Evolutionary conservation across 164 flowering plant genomes (phyloP).

Genomic region (Vitis cinerea): DNA sequence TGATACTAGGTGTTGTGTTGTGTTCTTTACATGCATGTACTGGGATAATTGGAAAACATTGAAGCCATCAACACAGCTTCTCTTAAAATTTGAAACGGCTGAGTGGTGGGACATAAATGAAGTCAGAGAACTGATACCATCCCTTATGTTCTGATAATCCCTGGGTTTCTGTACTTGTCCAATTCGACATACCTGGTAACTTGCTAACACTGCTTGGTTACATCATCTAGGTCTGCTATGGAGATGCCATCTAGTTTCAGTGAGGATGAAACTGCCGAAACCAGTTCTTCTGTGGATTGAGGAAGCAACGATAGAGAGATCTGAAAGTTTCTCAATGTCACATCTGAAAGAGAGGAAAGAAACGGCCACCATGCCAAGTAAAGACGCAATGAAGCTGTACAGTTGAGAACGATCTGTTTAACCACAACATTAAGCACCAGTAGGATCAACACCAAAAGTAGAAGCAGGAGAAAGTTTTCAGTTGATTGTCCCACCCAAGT

Average conservation of each 20-base stretch:
- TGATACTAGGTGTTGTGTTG: no score
- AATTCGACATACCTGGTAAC: neutral
- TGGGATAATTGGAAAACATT: no score
- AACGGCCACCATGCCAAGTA: neutral
- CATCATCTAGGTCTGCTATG: slow-evolving; percentile 28
- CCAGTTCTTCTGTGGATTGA: slow-evolving; percentile 55
- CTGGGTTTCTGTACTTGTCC: no score
- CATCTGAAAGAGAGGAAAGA: neutral
- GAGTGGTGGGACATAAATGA: no score
- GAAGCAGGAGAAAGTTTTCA: no score
- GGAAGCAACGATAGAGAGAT: neutral
- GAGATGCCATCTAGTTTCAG: slow-evolving; percentile 64
- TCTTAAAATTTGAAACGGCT: no score
- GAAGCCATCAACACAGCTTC: no score
- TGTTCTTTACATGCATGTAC: no score
- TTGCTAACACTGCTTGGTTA: slow-evolving; percentile 8
- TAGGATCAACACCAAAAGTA: neutral
- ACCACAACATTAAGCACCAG: neutral
- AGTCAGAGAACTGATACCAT: no score
- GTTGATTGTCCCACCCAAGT: neutral
- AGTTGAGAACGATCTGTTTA: neutral
- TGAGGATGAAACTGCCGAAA: slow-evolving; percentile 65
- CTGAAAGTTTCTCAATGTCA: neutral
- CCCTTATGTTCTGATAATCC: no score
- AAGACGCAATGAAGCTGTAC: neutral